Conservation (phyloP, 257 asterid genomes). For the Nicotiana tabacum region DNA sequence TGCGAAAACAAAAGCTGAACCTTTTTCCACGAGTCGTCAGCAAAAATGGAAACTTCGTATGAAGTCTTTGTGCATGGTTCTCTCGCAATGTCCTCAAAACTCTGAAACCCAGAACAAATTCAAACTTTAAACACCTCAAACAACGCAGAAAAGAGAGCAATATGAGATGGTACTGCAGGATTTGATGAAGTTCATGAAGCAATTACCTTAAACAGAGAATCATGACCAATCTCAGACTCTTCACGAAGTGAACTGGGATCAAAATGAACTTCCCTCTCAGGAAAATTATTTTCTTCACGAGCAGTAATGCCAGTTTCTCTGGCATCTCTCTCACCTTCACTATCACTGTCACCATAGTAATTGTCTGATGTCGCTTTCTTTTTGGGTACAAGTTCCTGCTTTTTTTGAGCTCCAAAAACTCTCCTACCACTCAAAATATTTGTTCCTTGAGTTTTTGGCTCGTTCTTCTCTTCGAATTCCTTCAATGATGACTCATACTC, state of each 20-base stretch:
- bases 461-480: slow-evolving; percentile 44
- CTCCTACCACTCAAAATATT: slow-evolving; percentile 60
- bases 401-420: slow-evolving; percentile 67
- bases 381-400: slow-evolving; percentile 35
- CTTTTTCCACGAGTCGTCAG: slow-evolving; percentile 68
- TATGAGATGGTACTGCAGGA: background rate
- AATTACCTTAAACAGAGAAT: slow-evolving; percentile 67
- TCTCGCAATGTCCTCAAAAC: slow-evolving; percentile 44
- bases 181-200: background rate
- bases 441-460: slow-evolving; percentile 20
- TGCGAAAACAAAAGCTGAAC: slow-evolving; percentile 21
- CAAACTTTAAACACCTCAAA: background rate
- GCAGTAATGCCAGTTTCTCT: slow-evolving; percentile 27
- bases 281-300: slow-evolving; percentile 19
- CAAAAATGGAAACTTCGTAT: slow-evolving; percentile 67
- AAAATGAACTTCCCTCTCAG: slow-evolving; percentile 41
- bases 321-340: slow-evolving; percentile 51
- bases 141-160: background rate
- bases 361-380: slow-evolving; percentile 39
- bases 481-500: slow-evolving; percentile 68
- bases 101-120: slow-evolving; percentile 33
- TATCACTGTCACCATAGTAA: slow-evolving; percentile 66
- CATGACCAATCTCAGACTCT: slow-evolving; percentile 51
- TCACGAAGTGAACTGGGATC: slow-evolving; percentile 63
- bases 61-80: slow-evolving; percentile 57